phyloP scores from a whole-genome alignment of 768 basidiomycete species.

The Flagelloscypha sp. region DNA sequence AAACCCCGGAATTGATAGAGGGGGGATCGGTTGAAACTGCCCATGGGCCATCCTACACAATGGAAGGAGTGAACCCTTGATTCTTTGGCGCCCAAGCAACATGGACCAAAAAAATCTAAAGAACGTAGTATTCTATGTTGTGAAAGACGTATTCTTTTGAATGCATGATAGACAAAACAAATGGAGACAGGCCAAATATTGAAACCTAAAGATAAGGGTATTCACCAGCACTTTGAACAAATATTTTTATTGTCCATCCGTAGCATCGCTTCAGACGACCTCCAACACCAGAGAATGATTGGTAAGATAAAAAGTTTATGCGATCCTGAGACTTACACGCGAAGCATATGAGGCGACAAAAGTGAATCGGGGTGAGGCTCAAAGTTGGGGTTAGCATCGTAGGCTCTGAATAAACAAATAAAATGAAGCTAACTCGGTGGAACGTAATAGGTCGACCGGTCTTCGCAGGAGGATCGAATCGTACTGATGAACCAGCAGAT shows the following conservation, averaged over 20 bases:
- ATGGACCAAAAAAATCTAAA: too few species aligned
- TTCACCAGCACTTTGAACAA: too few species aligned
- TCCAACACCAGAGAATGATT: conserved; percentile 8
- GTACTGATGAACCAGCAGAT: conserved; percentile 13
- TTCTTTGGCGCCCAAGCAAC: too few species aligned
- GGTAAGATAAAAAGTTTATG: neutral
- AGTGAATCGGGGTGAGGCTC: conserved; percentile 15
- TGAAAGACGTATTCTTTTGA: too few species aligned
- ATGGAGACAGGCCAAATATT: too few species aligned
- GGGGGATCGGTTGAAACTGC: conserved; percentile 23
- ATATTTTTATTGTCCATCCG: conserved; percentile 15
- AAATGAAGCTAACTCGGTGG: conserved; percentile 9
- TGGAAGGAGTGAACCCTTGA: too few species aligned
- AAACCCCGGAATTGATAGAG: conserved; percentile 26
- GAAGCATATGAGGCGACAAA: conserved; percentile 9
- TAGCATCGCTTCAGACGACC: conserved; percentile 10
- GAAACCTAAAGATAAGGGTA: too few species aligned
- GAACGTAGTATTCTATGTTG: too few species aligned
- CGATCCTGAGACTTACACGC: conserved; percentile 5
- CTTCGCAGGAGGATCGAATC: conserved; percentile 14
- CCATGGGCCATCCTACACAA: too few species aligned
- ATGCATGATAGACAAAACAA: too few species aligned
- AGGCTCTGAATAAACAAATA: neutral
- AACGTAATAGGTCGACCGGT: conserved; percentile 13
- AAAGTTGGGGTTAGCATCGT: neutral